These are phyloP conservation scores for Vitis hybrid DNA, from an alignment of 177 flowering plant species.

Conservation along the genomic window DNA sequence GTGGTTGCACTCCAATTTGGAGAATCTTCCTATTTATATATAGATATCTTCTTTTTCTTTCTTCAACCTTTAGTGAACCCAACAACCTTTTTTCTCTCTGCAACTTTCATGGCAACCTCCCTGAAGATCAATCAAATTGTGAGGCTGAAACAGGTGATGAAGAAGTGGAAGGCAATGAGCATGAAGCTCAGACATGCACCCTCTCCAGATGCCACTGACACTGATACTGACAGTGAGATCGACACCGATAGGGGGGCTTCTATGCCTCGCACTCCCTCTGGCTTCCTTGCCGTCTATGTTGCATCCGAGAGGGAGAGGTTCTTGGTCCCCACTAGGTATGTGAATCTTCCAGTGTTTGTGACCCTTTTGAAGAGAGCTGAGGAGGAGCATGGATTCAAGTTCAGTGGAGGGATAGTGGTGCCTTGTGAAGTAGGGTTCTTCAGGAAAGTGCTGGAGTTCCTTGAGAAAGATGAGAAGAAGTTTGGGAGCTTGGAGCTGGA, in stretches of 20 bases:
- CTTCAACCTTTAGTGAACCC: too few relatives aligned
- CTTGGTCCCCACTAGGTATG: slow-evolving; percentile 33
- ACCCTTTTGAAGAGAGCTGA: slow-evolving; percentile 25
- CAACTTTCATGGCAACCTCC: too few relatives aligned
- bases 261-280: slow-evolving; percentile 14
- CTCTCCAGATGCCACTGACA: not conserved
- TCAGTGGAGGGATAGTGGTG: slow-evolving; percentile 25
- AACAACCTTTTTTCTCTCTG: too few relatives aligned
- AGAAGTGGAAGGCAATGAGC: too few relatives aligned
- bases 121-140: too few relatives aligned
- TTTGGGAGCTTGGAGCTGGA: slow-evolving; percentile 19
- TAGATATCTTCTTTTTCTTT: too few relatives aligned
- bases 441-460: slow-evolving; percentile 15
- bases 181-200: not conserved
- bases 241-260: not conserved
- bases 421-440: slow-evolving; percentile 35
- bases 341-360: slow-evolving; percentile 27
- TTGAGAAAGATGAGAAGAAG: slow-evolving; percentile 25
- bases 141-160: too few relatives aligned
- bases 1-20: too few relatives aligned
- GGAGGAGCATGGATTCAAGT: slow-evolving; percentile 35
- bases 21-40: too few relatives aligned
- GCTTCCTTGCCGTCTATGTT: slow-evolving; percentile 26
- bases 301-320: slow-evolving; percentile 26
- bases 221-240: slow-evolving; percentile 1